Evolutionary conservation across 2,329 filamentous ascomycete genomes (phyloP), one percentile per base, ranked within the genome.

Genomic region (Metarhizium rileyi): DNA sequence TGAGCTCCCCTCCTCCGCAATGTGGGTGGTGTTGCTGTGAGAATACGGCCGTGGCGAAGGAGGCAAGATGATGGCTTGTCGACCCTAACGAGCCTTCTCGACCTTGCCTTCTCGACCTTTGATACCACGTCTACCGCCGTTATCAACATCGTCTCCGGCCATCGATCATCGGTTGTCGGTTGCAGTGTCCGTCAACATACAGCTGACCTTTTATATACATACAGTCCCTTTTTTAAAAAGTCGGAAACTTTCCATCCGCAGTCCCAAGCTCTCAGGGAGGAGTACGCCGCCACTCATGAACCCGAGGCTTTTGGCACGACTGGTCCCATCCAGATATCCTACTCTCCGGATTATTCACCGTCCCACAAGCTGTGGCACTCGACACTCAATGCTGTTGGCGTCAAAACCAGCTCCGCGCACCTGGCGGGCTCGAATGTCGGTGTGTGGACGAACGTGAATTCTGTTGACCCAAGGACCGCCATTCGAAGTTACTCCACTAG

Each of bases 241-340:
- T 70, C 69, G 3, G 75, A 78, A 56, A 68, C 64, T 0, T 76
- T 75, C 51, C 71, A 73, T 28, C 60, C 63, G 5, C 68, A 67
- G 1, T 66, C 62, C n/a, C 52, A 60, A 12, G 58, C 59, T 4
- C 49, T 69, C 1, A 61, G 63, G 27, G 46, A 59, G 14, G 60
- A 67, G 42, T 66, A 70, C 50, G 60, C 63, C 5, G 63, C 70
- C 35, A 57, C 64, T 3, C 70, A 71, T 41, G 65, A 73, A 44
- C 55, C 57, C n/a, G 57, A 56, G 8, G 61, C 66, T 6, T 64
- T 77, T 42, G 75, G 75, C 8, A 63, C 57, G 6, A 56, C 57
- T 3, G 76, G 76, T 0, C 74, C 75, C 1, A 67, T 78, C 18
- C 71, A 75, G 10, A 63, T 75, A 35, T 74, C 71, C 8, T 77